A percentile compares a stretch with the other conserved stretches of the same genome.
phyloP scores from a whole-genome alignment of 1,139 yeast species.

The Entelexis paramagnoliae region DNA sequence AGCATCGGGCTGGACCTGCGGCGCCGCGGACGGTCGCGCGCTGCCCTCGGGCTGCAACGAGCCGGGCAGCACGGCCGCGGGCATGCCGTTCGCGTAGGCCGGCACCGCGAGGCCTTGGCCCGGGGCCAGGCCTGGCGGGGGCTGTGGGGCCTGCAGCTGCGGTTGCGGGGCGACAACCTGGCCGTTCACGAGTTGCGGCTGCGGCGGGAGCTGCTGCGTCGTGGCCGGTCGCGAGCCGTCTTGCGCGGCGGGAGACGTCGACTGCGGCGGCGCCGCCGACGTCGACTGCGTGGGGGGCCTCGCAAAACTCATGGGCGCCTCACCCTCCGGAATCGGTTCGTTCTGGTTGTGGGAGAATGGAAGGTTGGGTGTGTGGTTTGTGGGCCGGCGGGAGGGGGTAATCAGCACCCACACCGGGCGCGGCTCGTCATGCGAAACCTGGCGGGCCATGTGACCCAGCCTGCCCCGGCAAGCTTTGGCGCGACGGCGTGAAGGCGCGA shows the following conservation, averaged over 20 bases:
- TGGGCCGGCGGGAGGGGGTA: neutral
- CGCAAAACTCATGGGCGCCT: constrained; percentile 11
- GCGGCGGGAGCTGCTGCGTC: neutral
- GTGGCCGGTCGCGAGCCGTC: neutral
- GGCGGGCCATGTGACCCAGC: neutral
- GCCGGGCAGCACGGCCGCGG: neutral
- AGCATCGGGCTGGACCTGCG: too few species aligned
- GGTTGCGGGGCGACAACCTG: too few species aligned
- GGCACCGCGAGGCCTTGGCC: neutral
- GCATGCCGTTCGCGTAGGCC: neutral
- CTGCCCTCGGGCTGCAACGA: neutral
- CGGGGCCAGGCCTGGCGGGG: neutral
- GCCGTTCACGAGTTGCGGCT: neutral
- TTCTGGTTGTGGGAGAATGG: neutral
- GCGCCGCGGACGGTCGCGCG: constrained; percentile 2
- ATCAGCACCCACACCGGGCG: neutral
- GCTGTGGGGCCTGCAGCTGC: neutral
- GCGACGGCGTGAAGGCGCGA: neutral
- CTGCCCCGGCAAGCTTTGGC: constrained; percentile 3
- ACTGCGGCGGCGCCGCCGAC: constrained; percentile 1
- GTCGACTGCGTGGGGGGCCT: constrained; percentile 6
- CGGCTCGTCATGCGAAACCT: constrained; percentile 2
- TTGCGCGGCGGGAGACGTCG: neutral
- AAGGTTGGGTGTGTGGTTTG: neutral
- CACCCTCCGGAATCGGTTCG: too few species aligned